phyloP scores from a whole-genome alignment of 805 yeast genomes.

The Hemisphaericaspora nanyangensis region DNA sequence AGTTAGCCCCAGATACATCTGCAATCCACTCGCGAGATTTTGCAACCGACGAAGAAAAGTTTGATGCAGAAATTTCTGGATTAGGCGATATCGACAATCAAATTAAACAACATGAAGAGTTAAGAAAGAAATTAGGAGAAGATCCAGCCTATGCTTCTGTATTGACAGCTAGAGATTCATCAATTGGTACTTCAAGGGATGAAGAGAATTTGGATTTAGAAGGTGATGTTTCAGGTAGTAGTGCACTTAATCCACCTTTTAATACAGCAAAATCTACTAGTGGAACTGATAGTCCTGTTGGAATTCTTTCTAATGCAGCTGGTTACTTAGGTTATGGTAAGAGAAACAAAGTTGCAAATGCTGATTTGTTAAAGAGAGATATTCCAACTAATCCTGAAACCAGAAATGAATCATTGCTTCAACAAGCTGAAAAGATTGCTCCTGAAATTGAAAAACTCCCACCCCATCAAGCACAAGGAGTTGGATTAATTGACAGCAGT shows the following conservation, averaged over 20 bases:
- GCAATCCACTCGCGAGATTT: not conserved
- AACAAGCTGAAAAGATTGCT: constrained; percentile 5
- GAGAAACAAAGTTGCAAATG: not conserved
- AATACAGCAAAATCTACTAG: not conserved
- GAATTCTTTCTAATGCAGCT: not conserved
- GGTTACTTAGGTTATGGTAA: not conserved
- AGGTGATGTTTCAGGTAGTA: too few species aligned
- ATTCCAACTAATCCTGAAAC: not conserved
- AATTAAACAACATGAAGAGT: constrained; percentile 3
- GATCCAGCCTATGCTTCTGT: constrained; percentile 10
- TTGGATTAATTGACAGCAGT: not conserved
- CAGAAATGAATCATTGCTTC: not conserved
- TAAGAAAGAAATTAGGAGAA: constrained; percentile 1
- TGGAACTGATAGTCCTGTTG: not conserved
- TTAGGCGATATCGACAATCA: constrained; percentile 1
- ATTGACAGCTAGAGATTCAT: constrained; percentile 6
- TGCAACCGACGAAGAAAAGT: not conserved
- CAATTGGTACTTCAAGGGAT: constrained; percentile 6
- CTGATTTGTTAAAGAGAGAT: not conserved
- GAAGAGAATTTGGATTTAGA: too few species aligned
- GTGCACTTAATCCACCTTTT: not conserved
- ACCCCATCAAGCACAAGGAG: not conserved
- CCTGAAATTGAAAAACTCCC: constrained; percentile 5
- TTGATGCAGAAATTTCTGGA: not conserved
- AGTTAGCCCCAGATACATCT: not conserved